These are phyloP conservation scores for Tolypocladium album DNA, from an alignment of 2,329 filamentous ascomycete species.

Conservation along the genomic window DNA sequence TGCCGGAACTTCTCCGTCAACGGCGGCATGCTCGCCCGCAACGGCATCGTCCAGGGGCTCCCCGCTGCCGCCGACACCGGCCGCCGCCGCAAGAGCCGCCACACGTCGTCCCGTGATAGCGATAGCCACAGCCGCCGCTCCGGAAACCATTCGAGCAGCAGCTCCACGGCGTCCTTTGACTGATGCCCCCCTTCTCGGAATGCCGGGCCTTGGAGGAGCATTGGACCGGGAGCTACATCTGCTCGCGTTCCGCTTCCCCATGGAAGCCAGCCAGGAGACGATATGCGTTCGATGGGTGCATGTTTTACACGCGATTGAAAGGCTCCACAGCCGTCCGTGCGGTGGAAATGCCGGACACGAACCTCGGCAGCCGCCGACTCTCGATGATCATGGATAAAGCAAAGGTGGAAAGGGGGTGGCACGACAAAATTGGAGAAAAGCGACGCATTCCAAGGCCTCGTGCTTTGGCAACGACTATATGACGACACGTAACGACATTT, in stretches of 20 bases:
- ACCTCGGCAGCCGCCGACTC: conserved; percentile 3
- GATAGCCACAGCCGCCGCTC: conserved; percentile 37
- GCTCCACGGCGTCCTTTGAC: conserved; percentile 49
- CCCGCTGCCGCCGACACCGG: conserved; percentile 38
- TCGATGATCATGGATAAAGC: conserved; percentile 4
- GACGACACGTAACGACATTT: conserved; percentile 13
- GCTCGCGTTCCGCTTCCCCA: background rate
- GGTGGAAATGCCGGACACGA: conserved; percentile 17
- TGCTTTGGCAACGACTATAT: conserved; percentile 13
- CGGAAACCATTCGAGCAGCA: conserved; percentile 51
- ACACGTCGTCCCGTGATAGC: conserved; percentile 35
- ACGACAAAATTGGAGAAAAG: conserved; percentile 3
- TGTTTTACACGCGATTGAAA: conserved; percentile 25
- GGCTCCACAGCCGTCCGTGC: conserved; percentile 23
- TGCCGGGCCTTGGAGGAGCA: background rate
- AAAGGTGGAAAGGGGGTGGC: background rate
- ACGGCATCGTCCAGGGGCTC: conserved; percentile 57
- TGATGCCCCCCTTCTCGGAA: conserved; percentile 18
- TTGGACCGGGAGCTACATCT: conserved; percentile 2
- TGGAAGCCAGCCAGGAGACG: conserved; percentile 1
- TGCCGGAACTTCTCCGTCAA: conserved; percentile 97
- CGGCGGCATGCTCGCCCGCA: conserved; percentile 74
- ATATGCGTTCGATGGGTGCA: conserved; percentile 1
- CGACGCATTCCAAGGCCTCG: conserved; percentile 4
- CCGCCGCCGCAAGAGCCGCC: conserved; percentile 41